Base-by-base conservation (phyloP, 2,329 filamentous ascomycete genomes). In the Tetracladium maxilliforme region DNA sequence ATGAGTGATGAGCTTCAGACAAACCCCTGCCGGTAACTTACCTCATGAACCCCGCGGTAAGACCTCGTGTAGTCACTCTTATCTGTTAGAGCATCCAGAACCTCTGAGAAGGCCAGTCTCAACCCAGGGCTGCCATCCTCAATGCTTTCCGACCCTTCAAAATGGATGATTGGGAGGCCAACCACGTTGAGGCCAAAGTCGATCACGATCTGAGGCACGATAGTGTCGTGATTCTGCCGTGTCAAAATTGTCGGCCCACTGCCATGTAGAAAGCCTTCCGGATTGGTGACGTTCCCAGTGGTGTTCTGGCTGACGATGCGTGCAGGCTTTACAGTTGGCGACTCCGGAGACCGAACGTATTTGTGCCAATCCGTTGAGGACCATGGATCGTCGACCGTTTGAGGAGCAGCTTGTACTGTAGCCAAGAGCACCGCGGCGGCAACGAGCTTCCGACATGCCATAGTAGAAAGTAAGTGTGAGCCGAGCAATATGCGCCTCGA, bases 101-200 rank as follows among this genome's bases (percentile, higher is more conserved):
- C 56, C 37, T 64, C 60, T 1, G 60, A 64, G 33, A 64, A 64
- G 8, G 53, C 53, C 14, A 64, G 35, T 18, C 47, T 44, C n/a
- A 64, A 36, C 0, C 58, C 58, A 1, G 49, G 58, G 15, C n/a
- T n/a, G n/a, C n/a, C n/a, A n/a, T n/a, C n/a, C n/a, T n/a, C n/a
- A 41, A 40, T 31, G 14, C 26, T 28, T 16, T 38, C 26, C 20
- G 30, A 24, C 36, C 47, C 6, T 22, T 50, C 50, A 2, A 43
- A 47, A 30, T 64, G 62, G 6, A 45, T 39, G 20, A 64, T 54
- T 4, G 41, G 45, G 4, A 62, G 28, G 18, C 60, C 60, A 6
- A 51, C 58, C 4, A 57, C 43, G 27, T 61, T 60, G 25, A 54
- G 50, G 2, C 60, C 60, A 36, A 62, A 64, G 33, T 64, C 60